Percentiles rank a stretch among this genome's conserved stretches.
Conservation (phyloP, 2,329 filamentous ascomycete genomes). For the Colletotrichum sp. region DNA sequence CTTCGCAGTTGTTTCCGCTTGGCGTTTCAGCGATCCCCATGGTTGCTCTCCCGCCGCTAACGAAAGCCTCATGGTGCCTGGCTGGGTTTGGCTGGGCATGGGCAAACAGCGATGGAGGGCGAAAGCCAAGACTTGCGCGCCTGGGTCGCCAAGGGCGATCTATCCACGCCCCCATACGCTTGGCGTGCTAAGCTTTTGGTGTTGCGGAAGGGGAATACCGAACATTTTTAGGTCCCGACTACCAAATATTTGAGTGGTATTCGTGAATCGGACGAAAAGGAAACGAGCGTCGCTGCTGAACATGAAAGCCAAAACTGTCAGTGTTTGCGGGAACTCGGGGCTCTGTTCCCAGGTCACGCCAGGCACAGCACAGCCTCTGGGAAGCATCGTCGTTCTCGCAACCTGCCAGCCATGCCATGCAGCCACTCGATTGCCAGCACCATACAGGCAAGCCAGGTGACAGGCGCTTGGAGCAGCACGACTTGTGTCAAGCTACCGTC, state of each 20-base stretch:
- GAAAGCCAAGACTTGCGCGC: background rate
- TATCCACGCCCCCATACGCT: background rate
- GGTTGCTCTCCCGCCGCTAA: constrained; percentile 8
- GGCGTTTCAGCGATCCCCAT: constrained; percentile 18
- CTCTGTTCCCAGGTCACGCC: background rate
- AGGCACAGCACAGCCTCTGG: background rate
- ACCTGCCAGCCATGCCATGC: background rate
- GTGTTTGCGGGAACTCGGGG: constrained; percentile 10
- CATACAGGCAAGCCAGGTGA: background rate
- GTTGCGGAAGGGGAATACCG: constrained; percentile 9
- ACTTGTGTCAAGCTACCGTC: background rate
- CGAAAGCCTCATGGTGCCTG: background rate
- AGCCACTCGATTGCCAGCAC: background rate
- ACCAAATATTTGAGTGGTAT: background rate
- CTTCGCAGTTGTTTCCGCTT: constrained; percentile 13
- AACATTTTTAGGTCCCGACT: background rate
- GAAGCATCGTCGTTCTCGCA: background rate
- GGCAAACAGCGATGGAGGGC: background rate
- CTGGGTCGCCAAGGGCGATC: constrained; percentile 11
- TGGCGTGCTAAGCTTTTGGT: constrained; percentile 11
- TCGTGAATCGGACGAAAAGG: constrained; percentile 9
- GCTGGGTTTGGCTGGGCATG: background rate
- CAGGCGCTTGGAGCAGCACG: background rate
- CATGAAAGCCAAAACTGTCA: constrained; percentile 4
- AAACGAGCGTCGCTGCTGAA: constrained; percentile 7